Evolutionary conservation across 495 filamentous ascomycete genomes (phyloP).

Genomic region (Talaromyces adpressus): DNA sequence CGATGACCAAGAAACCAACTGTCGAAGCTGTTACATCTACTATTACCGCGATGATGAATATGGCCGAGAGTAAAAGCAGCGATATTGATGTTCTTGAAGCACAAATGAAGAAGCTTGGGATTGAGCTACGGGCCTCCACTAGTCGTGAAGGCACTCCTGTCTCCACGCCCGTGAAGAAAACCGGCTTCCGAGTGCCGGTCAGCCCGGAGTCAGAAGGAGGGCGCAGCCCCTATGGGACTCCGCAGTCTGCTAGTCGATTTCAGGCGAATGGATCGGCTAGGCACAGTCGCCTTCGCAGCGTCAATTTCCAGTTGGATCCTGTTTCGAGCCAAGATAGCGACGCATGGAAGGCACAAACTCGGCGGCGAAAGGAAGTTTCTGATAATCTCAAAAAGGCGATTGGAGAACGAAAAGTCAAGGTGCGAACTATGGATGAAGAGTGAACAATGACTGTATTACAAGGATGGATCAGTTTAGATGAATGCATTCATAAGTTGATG

Average conservation of each 20-base stretch:
- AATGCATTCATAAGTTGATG: not conserved
- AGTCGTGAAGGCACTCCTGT: constrained; percentile 53
- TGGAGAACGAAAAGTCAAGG: constrained; percentile 28
- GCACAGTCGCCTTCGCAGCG: constrained; percentile 36
- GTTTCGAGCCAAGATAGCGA: constrained; percentile 48
- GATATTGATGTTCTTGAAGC: constrained; percentile 86
- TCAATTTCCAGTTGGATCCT: constrained; percentile 25
- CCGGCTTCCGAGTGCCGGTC: constrained; percentile 24
- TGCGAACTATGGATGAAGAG: constrained; percentile 30
- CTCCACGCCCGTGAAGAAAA: constrained; percentile 44
- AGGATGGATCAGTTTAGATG: not conserved
- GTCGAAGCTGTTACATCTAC: constrained; percentile 88
- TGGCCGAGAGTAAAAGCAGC: constrained; percentile 79
- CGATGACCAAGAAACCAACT: constrained; percentile 55
- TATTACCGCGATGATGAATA: constrained; percentile 83
- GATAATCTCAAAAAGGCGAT: constrained; percentile 34
- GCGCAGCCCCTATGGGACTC: constrained; percentile 46
- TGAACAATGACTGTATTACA: constrained; percentile 10
- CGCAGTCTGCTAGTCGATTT: constrained; percentile 42
- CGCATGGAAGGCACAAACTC: constrained; percentile 49
- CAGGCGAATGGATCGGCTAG: constrained; percentile 39
- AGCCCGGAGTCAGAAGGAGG: constrained; percentile 33
- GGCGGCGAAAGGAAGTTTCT: constrained; percentile 48
- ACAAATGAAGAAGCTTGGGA: constrained; percentile 66
- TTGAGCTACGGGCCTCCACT: constrained; percentile 42